Evolutionary conservation across 352 stramenopile genomes (phyloP).

Genomic region (Plasmopara muralis): DNA sequence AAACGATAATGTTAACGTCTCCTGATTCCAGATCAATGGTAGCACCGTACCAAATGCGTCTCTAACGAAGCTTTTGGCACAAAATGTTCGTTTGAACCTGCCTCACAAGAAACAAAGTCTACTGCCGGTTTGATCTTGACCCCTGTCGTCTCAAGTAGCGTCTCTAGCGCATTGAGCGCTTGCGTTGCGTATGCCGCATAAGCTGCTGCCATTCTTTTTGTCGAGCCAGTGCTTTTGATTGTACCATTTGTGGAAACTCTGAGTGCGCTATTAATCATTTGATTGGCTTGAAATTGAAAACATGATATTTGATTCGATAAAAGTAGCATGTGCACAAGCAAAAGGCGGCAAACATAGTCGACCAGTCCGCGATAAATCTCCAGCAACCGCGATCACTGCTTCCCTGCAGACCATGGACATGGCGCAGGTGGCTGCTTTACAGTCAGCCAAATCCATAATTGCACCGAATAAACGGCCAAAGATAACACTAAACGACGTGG

Average conservation of each 20-base stretch:
- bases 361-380: constrained; percentile 14
- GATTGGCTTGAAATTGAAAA: constrained; percentile 10
- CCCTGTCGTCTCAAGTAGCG: constrained; percentile 32
- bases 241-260: constrained; percentile 23
- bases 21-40: not conserved
- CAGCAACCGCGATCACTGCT: not conserved
- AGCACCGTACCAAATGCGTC: constrained; percentile 34
- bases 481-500: constrained; percentile 1
- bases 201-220: constrained; percentile 8
- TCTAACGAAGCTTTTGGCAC: constrained; percentile 27
- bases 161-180: constrained; percentile 22
- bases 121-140: constrained; percentile 24
- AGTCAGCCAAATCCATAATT: constrained; percentile 13
- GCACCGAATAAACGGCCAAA: constrained; percentile 7
- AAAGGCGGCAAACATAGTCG: constrained; percentile 26
- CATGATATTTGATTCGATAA: constrained; percentile 7
- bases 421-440: constrained; percentile 1
- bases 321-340: constrained; percentile 5
- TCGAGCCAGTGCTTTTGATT: constrained; percentile 34
- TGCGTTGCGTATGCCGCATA: constrained; percentile 25
- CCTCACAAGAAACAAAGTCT: constrained; percentile 31
- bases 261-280: constrained; percentile 3
- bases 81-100: constrained; percentile 26
- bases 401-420: constrained; percentile 13
- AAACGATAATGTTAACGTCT: too few relatives aligned